Evolutionary conservation across 2,329 filamentous ascomycete genomes (phyloP).

Genomic region (Talaromyces funiculosus): DNA sequence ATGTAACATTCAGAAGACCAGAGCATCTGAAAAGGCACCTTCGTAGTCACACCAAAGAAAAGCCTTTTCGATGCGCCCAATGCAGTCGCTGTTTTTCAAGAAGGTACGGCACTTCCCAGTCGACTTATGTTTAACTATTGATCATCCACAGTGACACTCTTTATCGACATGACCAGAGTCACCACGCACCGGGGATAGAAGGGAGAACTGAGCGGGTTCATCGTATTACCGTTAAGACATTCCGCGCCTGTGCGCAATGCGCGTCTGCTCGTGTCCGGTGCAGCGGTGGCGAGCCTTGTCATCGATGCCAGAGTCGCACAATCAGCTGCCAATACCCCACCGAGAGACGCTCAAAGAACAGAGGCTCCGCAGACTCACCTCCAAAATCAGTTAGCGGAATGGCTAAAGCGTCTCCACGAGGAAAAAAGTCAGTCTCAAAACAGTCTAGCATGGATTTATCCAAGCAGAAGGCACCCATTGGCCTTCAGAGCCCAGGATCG

Average conservation of each 20-base stretch:
- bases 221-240: conserved; percentile 39
- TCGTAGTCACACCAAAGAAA: conserved; percentile 37
- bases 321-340: conserved; percentile 38
- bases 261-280: conserved; percentile 37
- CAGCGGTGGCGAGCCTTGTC: conserved; percentile 33
- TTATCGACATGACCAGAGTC: conserved; percentile 36
- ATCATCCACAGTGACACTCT: conserved; percentile 30
- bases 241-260: conserved; percentile 37
- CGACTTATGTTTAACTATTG: background rate
- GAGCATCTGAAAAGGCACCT: conserved; percentile 40
- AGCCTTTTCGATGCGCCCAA: conserved; percentile 34
- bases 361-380: conserved; percentile 17
- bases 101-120: conserved; percentile 26
- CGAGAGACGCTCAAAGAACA: conserved; percentile 32
- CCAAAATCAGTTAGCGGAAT: background rate
- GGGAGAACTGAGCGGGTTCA: conserved; percentile 28
- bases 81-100: conserved; percentile 40
- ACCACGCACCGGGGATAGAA: conserved; percentile 32
- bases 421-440: background rate
- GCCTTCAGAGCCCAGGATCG: conserved; percentile 8
- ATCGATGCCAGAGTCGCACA: conserved; percentile 32
- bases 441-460: background rate
- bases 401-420: background rate
- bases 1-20: conserved; percentile 34
- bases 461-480: background rate